Conservation (phyloP, 2,329 filamentous ascomycete species). For the Fusarium falciforme region DNA sequence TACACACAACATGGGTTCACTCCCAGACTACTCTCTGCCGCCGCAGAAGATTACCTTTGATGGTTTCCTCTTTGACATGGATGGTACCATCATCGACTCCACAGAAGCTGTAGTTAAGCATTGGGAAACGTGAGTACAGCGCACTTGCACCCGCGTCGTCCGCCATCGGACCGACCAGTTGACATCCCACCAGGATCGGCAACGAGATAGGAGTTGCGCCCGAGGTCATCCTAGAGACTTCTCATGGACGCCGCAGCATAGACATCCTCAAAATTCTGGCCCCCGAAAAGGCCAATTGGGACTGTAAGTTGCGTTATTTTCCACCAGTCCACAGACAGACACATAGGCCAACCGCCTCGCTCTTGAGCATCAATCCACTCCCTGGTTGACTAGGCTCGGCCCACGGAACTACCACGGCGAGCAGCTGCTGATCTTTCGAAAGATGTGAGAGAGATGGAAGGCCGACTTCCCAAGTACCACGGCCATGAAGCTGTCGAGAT, state of each 20-base stretch:
- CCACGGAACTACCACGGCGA: slow-evolving; percentile 2
- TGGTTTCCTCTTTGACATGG: slow-evolving; percentile 78
- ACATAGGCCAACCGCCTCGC: slow-evolving; percentile 7
- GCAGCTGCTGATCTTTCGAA: slow-evolving; percentile 17
- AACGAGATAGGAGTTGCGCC: slow-evolving; percentile 86
- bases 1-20: slow-evolving; percentile 48
- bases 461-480: slow-evolving; percentile 79
- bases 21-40: slow-evolving; percentile 55
- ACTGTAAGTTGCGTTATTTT: slow-evolving; percentile 72
- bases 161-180: not conserved
- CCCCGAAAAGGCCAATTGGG: slow-evolving; percentile 89
- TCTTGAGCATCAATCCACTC: not conserved
- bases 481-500: slow-evolving; percentile 86
- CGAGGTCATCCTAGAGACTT: slow-evolving; percentile 87
- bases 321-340: not conserved
- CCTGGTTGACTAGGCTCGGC: not conserved
- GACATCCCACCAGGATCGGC: slow-evolving; percentile 68
- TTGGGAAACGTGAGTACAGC: slow-evolving; percentile 71
- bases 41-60: slow-evolving; percentile 62
- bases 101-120: slow-evolving; percentile 82
- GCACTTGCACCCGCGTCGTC: not conserved
- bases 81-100: slow-evolving; percentile 86
- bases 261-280: slow-evolving; percentile 84
- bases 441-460: slow-evolving; percentile 87
- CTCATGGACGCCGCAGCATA: slow-evolving; percentile 90